These are phyloP conservation scores for Strobilomyces dryophilus DNA, from an alignment of 768 basidiomycete genomes.

Conservation along the genomic window DNA sequence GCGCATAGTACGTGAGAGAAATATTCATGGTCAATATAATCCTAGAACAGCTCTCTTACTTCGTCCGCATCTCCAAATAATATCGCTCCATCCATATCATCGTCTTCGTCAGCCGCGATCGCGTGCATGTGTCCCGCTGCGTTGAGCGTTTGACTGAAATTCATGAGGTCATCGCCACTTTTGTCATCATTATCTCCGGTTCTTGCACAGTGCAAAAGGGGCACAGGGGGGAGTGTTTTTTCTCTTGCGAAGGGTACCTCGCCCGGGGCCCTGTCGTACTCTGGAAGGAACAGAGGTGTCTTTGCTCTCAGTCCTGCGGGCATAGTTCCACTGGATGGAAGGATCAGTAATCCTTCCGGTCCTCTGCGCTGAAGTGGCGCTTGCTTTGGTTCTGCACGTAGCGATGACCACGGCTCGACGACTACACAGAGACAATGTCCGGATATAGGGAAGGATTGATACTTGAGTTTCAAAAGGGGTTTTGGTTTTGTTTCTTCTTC, in stretches of 20 bases:
- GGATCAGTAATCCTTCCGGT: conserved; percentile 28
- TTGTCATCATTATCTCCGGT: conserved; percentile 29
- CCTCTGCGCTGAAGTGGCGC: conserved; percentile 17
- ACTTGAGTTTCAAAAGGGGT: conserved; percentile 58
- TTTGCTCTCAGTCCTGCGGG: conserved; percentile 35
- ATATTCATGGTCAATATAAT: conserved; percentile 8
- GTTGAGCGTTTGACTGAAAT: conserved; percentile 70
- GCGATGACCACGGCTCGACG: conserved; percentile 73
- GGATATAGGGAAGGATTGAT: conserved; percentile 66
- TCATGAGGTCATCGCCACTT: conserved; percentile 57
- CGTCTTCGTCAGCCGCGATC: conserved; percentile 67
- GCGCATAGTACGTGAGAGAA: conserved; percentile 40
- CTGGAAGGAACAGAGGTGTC: conserved; percentile 76
- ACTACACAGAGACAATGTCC: conserved; percentile 77
- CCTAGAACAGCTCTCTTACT: conserved; percentile 49
- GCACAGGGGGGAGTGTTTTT: conserved; percentile 37
- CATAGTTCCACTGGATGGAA: conserved; percentile 12
- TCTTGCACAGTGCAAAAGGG: conserved; percentile 38
- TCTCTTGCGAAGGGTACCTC: conserved; percentile 31
- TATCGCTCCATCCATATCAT: conserved; percentile 68
- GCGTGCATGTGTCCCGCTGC: conserved; percentile 51
- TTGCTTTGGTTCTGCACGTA: conserved; percentile 35
- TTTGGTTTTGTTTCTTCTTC: conserved; percentile 74
- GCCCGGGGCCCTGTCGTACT: conserved; percentile 41
- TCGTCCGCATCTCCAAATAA: conserved; percentile 86